These are phyloP conservation scores for Solanum okadae DNA, from an alignment of 257 asterid species.

Conservation along the genomic window DNA sequence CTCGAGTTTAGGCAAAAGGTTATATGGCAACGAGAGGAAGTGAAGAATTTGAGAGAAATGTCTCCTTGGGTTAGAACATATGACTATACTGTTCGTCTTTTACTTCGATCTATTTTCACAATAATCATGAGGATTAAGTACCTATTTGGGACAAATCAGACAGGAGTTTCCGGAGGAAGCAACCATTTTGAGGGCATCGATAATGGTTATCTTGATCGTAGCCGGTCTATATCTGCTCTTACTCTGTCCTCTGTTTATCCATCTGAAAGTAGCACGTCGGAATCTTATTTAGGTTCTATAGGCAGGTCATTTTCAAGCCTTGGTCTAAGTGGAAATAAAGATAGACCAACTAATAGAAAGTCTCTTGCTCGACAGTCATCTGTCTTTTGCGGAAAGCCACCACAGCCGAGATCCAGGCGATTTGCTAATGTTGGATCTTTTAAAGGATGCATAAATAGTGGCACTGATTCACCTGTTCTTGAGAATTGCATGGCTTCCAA, in stretches of 20 bases:
- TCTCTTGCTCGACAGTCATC: slow-evolving; percentile 28
- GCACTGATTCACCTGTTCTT: slow-evolving; percentile 42
- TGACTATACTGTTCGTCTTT: slow-evolving; percentile 58
- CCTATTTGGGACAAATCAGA: slow-evolving; percentile 26
- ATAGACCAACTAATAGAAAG: slow-evolving; percentile 29
- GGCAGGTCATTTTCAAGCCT: slow-evolving; percentile 74
- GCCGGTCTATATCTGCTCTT: slow-evolving; percentile 38
- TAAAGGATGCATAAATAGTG: slow-evolving; percentile 50
- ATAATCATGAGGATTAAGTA: slow-evolving; percentile 47
- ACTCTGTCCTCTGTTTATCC: slow-evolving; percentile 31
- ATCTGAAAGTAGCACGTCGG: slow-evolving; percentile 24
- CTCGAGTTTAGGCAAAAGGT: slow-evolving; percentile 83
- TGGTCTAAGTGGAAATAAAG: slow-evolving; percentile 39
- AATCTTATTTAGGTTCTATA: slow-evolving; percentile 24
- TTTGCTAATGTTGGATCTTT: slow-evolving; percentile 40
- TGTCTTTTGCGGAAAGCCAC: slow-evolving; percentile 26
- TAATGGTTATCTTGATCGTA: slow-evolving; percentile 32
- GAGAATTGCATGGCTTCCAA: slow-evolving; percentile 30
- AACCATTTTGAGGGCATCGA: slow-evolving; percentile 7
- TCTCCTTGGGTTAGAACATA: slow-evolving; percentile 76
- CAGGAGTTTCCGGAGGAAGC: slow-evolving; percentile 16
- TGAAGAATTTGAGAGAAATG: slow-evolving; percentile 69
- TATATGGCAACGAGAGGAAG: slow-evolving; percentile 73
- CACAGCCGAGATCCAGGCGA: slow-evolving; percentile 22
- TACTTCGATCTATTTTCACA: slow-evolving; percentile 57